These are phyloP conservation scores for Exophiala aquamarina DNA, from an alignment of 2,329 filamentous ascomycete genomes.

Conservation along the genomic window DNA sequence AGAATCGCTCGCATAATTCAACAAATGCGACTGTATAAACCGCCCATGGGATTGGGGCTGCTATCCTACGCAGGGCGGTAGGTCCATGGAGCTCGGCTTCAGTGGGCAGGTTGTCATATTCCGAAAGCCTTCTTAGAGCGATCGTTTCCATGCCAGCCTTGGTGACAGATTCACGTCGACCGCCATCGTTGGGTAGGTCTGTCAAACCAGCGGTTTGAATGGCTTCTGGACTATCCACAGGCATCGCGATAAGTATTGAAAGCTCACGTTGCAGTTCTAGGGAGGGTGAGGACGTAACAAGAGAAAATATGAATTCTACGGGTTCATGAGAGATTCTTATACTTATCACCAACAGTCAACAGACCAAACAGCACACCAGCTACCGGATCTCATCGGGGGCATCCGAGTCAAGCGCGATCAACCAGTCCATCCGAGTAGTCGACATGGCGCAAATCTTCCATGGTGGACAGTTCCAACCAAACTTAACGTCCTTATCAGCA, in stretches of 20 bases:
- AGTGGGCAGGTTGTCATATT: constrained; percentile 17
- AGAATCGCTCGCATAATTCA: constrained; percentile 74
- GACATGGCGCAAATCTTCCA: too few species aligned
- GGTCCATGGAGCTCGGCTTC: constrained; percentile 17
- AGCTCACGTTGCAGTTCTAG: too few species aligned
- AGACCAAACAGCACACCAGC: not conserved
- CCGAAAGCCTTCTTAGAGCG: not conserved
- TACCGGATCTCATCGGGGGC: too few species aligned
- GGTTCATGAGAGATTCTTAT: too few species aligned
- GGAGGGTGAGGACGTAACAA: too few species aligned
- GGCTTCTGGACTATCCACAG: constrained; percentile 1
- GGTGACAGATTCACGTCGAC: constrained; percentile 1
- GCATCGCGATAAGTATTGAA: not conserved
- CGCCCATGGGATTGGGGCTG: constrained; percentile 57
- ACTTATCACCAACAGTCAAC: not conserved
- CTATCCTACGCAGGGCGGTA: constrained; percentile 15
- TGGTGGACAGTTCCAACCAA: too few species aligned
- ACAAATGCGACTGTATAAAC: constrained; percentile 64
- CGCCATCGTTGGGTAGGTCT: not conserved
- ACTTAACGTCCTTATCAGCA: too few species aligned
- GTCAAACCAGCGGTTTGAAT: not conserved
- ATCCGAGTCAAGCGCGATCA: too few species aligned
- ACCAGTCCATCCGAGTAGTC: too few species aligned
- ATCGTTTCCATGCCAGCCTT: not conserved
- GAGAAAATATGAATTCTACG: too few species aligned